Conservation (phyloP, 208 protist genomes). For the Wallacemonas sp. region DNA sequence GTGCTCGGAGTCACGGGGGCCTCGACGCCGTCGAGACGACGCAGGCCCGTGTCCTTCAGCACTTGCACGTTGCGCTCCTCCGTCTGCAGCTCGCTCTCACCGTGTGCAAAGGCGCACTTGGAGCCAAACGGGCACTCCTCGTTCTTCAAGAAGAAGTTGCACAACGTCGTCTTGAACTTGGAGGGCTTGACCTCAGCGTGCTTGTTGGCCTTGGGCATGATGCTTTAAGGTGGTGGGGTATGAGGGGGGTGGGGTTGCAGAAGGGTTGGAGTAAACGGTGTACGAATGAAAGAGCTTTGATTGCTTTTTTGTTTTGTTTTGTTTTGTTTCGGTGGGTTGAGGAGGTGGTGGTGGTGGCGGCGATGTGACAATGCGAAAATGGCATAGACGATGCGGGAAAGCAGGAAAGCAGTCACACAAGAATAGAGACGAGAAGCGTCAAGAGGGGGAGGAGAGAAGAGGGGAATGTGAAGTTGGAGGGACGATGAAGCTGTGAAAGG, state of each 20-base stretch:
- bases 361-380: too few relatives aligned
- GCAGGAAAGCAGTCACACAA: too few relatives aligned
- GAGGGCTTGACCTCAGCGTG: constrained; percentile 84
- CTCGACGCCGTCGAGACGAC: constrained; percentile 52
- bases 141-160: constrained; percentile 64
- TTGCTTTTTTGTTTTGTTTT: constrained; percentile 19
- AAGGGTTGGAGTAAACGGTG: background rate
- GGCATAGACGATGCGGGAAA: too few relatives aligned
- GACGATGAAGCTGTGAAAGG: too few relatives aligned
- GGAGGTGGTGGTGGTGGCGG: too few relatives aligned
- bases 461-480: too few relatives aligned
- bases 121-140: constrained; percentile 66
- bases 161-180: constrained; percentile 84
- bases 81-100: constrained; percentile 74
- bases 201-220: constrained; percentile 39
- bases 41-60: constrained; percentile 62
- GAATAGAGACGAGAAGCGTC: too few relatives aligned
- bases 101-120: constrained; percentile 86
- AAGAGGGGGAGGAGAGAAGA: too few relatives aligned
- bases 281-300: constrained; percentile 2
- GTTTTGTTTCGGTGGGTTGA: too few relatives aligned
- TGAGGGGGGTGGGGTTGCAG: background rate
- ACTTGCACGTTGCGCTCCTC: constrained; percentile 69
- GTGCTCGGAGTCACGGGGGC: background rate
- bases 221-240: background rate